phyloP scores from a whole-genome alignment of 768 basidiomycete species.

The Chalciporus chontae region DNA sequence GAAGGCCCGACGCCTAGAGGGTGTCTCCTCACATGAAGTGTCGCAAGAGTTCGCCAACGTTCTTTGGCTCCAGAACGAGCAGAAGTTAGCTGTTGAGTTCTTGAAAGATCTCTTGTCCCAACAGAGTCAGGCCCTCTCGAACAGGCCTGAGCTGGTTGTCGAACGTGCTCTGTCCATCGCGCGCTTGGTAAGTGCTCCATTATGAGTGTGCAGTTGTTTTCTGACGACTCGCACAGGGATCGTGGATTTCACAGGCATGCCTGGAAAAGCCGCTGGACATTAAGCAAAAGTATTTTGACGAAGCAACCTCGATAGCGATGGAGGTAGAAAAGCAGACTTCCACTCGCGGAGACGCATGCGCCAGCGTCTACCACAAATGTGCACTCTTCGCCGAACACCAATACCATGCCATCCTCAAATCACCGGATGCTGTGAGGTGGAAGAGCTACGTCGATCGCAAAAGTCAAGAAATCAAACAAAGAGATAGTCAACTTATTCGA shows the following conservation, averaged over 20 bases:
- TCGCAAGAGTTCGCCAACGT: slow-evolving; percentile 86
- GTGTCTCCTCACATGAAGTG: slow-evolving; percentile 45
- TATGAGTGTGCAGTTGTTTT: background rate
- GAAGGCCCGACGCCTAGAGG: slow-evolving; percentile 64
- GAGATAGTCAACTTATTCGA: slow-evolving; percentile 36
- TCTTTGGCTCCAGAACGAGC: slow-evolving; percentile 85
- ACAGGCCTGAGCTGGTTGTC: slow-evolving; percentile 13
- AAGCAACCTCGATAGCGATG: slow-evolving; percentile 43
- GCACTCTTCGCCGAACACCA: slow-evolving; percentile 90
- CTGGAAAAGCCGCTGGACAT: slow-evolving; percentile 76
- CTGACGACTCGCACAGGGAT: slow-evolving; percentile 51
- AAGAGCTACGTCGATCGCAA: slow-evolving; percentile 74
- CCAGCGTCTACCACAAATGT: slow-evolving; percentile 72
- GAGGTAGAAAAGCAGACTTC: slow-evolving; percentile 21
- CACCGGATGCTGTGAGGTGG: slow-evolving; percentile 66
- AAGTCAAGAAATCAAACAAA: slow-evolving; percentile 58
- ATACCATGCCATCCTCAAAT: slow-evolving; percentile 65
- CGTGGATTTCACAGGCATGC: slow-evolving; percentile 88
- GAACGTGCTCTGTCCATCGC: slow-evolving; percentile 50
- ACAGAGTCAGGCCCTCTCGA: slow-evolving; percentile 11
- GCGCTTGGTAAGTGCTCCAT: slow-evolving; percentile 50
- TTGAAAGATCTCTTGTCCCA: slow-evolving; percentile 41
- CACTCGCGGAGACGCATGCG: slow-evolving; percentile 33
- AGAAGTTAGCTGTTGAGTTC: slow-evolving; percentile 74
- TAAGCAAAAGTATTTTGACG: slow-evolving; percentile 62